These are phyloP conservation scores for Dendrobium huoshanense DNA, from an alignment of 106 monocot genomes.

Conservation along the genomic window DNA sequence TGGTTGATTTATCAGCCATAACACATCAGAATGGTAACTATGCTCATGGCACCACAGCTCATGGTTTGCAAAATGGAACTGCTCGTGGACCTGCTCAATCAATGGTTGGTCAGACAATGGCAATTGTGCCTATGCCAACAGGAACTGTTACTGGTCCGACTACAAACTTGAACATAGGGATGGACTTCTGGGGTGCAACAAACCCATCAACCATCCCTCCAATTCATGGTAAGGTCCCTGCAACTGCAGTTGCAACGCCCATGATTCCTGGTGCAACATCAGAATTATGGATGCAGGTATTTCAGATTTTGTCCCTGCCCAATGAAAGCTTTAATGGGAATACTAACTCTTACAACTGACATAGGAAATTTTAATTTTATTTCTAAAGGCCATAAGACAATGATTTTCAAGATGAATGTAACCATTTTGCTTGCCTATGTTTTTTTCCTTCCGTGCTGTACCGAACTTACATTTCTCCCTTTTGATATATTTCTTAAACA, in stretches of 20 bases:
- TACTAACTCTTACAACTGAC: neutral
- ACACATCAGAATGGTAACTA: conserved; percentile 37
- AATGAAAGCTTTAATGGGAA: neutral
- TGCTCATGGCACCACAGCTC: conserved; percentile 23
- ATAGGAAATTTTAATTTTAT: neutral
- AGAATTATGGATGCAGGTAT: conserved; percentile 36
- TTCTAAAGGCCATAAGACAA: neutral
- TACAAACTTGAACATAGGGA: conserved; percentile 79
- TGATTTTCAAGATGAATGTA: neutral
- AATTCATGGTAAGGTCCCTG: conserved; percentile 23
- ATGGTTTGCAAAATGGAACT: conserved; percentile 52
- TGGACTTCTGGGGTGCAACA: conserved; percentile 66
- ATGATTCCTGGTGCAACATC: conserved; percentile 31
- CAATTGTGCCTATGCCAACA: conserved; percentile 38
- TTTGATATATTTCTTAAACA: too few relatives aligned
- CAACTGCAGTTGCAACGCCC: conserved; percentile 26
- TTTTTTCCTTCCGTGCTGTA: too few relatives aligned
- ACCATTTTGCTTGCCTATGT: neutral
- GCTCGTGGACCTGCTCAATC: conserved; percentile 25
- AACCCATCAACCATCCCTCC: conserved; percentile 29
- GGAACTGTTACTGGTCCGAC: conserved; percentile 40
- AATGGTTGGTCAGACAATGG: conserved; percentile 32
- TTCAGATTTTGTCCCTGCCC: neutral
- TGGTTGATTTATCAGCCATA: conserved; percentile 18
- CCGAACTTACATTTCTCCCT: too few relatives aligned